Conservation (phyloP, 1,139 yeast genomes). For the Arxiozyma slooffiae region DNA sequence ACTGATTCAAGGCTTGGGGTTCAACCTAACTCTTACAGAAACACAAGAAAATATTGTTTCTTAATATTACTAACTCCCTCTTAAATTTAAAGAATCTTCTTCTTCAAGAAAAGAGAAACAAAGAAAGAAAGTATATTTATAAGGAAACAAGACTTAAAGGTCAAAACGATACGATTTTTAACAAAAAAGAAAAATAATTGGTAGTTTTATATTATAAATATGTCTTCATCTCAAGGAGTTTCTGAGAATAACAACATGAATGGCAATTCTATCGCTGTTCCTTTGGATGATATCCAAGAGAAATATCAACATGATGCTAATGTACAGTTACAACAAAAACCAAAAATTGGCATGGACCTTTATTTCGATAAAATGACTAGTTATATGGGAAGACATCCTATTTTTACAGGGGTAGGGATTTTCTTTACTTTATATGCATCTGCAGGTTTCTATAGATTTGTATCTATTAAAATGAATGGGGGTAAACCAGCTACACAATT, state of each 20-base stretch:
- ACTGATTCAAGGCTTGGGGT: too few species aligned
- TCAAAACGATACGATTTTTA: too few species aligned
- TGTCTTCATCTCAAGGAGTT: not conserved
- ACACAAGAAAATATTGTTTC: not conserved
- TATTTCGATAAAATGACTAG: constrained; percentile 58
- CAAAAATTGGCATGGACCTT: constrained; percentile 38
- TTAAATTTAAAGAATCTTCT: too few species aligned
- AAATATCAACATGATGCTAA: not conserved
- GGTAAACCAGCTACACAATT: constrained; percentile 31
- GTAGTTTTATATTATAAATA: not conserved
- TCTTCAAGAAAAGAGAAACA: too few species aligned
- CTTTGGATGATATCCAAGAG: not conserved
- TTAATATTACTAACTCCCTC: not conserved
- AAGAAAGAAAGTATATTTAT: not conserved
- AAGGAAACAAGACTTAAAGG: not conserved
- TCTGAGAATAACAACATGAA: not conserved
- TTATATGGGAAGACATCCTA: constrained; percentile 69
- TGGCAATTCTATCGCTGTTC: not conserved
- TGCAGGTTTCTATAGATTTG: constrained; percentile 58
- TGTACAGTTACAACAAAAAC: not conserved
- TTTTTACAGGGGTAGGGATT: constrained; percentile 63
- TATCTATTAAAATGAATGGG: constrained; percentile 53
- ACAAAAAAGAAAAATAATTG: not conserved
- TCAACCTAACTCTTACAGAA: not conserved
- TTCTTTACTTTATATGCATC: constrained; percentile 54